Evolutionary conservation across 2,329 filamentous ascomycete species (phyloP), one percentile per base, ranked within the genome.

Genomic region (Monosporascus ibericus): DNA sequence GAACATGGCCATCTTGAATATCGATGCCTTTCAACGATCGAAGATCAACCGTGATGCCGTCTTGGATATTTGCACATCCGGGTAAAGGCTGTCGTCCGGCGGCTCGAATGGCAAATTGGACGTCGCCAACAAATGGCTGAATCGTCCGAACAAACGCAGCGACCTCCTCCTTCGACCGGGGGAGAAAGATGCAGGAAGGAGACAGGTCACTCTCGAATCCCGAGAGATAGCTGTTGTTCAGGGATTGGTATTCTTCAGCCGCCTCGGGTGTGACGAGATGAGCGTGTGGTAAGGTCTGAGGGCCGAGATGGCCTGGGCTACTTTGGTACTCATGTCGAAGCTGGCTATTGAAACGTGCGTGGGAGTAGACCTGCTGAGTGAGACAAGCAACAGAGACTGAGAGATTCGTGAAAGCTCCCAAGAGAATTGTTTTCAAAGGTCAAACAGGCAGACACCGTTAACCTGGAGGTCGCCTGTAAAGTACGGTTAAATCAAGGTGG

Each of bases 1-100:
- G 55, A 9, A 65, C 68, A 7, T 59, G 58, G 27, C 65, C 61
- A 3, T 60, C 51, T 20, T 62, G 57, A n/a, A 70, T 40, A 0
- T 57, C 52, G 5, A 72, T 52, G 24, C 60, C 51, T 15, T 66
- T 68, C 15, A 73, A 55, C 6, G 54, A 55, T 38, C 64, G 60
- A 18, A 73, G 51, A 25, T 69, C 65, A 39, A 74, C 55, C 9
- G 65, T 60, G 39, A 70, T 55, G 15, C 68, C 67, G 0, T 58
- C 68, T 8, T 68, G 56, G 46, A 66, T 67, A 49, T 66, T 74
- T 0, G 72, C 68, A 9, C 67, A 63, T 6, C 67, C 68, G 0
- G 68, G 61, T 50, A 71, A 66, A 14, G 69, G 67, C 27, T 68
- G 66, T 58, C 74, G 72, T 1, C 73, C 74, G 22, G 70, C 73